These are phyloP conservation scores for Alnus rubra DNA, from an alignment of 306 rosid species.

Conservation along the genomic window DNA sequence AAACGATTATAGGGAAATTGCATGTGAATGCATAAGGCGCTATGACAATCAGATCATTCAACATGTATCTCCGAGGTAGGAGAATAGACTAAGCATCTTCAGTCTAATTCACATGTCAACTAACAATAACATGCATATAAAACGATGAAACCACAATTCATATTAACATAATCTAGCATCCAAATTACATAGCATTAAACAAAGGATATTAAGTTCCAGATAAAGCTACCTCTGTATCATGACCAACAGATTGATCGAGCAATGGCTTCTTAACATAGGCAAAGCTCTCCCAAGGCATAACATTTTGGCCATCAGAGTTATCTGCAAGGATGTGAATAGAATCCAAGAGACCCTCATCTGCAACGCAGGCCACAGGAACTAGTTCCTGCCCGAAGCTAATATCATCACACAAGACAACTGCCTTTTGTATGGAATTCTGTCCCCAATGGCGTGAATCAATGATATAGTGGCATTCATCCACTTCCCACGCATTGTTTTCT, in stretches of 20 bases:
- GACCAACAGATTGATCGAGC: constrained; percentile 63
- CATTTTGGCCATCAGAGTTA: constrained; percentile 45
- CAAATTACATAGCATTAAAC: constrained; percentile 21
- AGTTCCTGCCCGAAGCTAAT: constrained; percentile 89
- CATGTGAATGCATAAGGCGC: not conserved
- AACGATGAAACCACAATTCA: not conserved
- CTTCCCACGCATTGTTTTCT: constrained; percentile 56
- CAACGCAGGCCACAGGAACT: constrained; percentile 75
- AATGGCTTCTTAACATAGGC: constrained; percentile 66
- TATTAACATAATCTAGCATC: not conserved
- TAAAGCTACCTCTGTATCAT: constrained; percentile 71
- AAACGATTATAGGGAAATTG: not conserved
- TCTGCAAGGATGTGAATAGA: constrained; percentile 42
- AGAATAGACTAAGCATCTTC: not conserved
- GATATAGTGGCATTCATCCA: constrained; percentile 76
- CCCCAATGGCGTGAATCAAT: constrained; percentile 55
- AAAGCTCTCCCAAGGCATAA: constrained; percentile 79
- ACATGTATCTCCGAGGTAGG: not conserved
- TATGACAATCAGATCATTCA: not conserved
- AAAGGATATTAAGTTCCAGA: constrained; percentile 22
- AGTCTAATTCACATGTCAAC: not conserved
- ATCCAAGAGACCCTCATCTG: constrained; percentile 59
- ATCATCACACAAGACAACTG: constrained; percentile 68
- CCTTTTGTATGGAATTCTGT: constrained; percentile 47
- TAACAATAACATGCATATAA: not conserved